Evolutionary conservation across 208 protist species (phyloP).

Genomic region (Ichthyophonus hoferi): DNA sequence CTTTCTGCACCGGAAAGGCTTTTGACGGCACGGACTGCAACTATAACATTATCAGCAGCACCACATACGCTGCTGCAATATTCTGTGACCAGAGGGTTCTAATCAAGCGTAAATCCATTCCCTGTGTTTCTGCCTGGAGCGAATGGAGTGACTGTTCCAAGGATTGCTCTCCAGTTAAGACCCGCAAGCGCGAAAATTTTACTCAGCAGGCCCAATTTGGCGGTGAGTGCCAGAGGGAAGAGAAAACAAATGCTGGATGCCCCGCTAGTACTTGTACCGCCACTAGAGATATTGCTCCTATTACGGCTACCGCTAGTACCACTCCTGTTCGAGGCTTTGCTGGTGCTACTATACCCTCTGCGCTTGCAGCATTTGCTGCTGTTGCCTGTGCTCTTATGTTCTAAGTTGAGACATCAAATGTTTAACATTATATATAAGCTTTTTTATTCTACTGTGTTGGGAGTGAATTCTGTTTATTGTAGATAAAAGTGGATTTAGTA

Average conservation of each 20-base stretch:
- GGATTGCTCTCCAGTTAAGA: neutral
- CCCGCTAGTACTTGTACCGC: neutral
- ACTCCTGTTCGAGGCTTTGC: too few relatives aligned
- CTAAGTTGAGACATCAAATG: too few relatives aligned
- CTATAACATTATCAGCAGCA: neutral
- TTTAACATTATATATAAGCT: too few relatives aligned
- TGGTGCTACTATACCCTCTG: too few relatives aligned
- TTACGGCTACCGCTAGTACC: neutral
- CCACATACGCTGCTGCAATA: neutral
- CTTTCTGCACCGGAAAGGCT: neutral
- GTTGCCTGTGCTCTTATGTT: too few relatives aligned
- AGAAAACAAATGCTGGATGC: neutral
- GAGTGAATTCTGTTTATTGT: too few relatives aligned
- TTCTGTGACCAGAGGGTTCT: neutral
- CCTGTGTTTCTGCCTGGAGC: neutral
- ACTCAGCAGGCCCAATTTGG: neutral
- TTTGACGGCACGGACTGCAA: neutral
- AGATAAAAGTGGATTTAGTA: too few relatives aligned
- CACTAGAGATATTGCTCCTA: neutral
- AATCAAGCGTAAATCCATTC: neutral
- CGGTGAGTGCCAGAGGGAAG: neutral
- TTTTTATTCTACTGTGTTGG: too few relatives aligned
- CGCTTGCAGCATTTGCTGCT: too few relatives aligned
- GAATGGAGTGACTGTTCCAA: neutral
- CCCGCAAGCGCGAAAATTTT: neutral